These are phyloP conservation scores for Geranium brycei DNA, from an alignment of 345 rosid species.

Conservation along the genomic window DNA sequence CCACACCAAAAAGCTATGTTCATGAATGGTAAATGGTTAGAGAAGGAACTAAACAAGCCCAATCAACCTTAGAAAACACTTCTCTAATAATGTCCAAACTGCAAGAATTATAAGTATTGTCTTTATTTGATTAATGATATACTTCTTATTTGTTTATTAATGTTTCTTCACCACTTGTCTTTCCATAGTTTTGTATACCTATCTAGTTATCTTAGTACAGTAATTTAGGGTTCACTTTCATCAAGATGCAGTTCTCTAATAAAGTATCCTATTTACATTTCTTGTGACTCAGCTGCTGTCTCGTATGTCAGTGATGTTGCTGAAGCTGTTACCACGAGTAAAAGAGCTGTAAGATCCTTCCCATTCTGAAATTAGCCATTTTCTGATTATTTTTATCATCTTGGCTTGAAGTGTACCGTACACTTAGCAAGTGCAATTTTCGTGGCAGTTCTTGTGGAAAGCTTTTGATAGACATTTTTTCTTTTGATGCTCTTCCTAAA, in stretches of 20 bases:
- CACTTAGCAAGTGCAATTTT: neutral
- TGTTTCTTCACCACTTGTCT: neutral
- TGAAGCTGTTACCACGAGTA: slow-evolving; percentile 82
- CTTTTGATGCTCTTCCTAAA: neutral
- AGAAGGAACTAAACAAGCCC: no score
- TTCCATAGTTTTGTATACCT: neutral
- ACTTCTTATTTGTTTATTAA: neutral
- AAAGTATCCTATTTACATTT: slow-evolving; percentile 6
- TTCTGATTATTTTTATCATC: neutral
- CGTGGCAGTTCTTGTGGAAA: neutral
- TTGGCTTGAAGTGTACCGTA: neutral
- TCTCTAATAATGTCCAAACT: no score
- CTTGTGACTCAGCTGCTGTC: slow-evolving; percentile 38
- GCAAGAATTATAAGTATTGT: no score
- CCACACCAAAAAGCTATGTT: neutral
- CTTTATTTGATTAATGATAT: no score
- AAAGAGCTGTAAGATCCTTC: slow-evolving; percentile 65
- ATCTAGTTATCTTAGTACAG: neutral
- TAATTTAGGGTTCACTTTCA: neutral
- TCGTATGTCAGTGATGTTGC: slow-evolving; percentile 34
- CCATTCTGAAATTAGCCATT: neutral
- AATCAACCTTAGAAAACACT: no score
- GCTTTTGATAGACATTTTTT: no score
- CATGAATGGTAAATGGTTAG: neutral
- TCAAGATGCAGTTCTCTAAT: neutral